These are phyloP conservation scores for Saccharomyces pastorianus DNA, from an alignment of 1,139 yeast species.

Conservation along the genomic window DNA sequence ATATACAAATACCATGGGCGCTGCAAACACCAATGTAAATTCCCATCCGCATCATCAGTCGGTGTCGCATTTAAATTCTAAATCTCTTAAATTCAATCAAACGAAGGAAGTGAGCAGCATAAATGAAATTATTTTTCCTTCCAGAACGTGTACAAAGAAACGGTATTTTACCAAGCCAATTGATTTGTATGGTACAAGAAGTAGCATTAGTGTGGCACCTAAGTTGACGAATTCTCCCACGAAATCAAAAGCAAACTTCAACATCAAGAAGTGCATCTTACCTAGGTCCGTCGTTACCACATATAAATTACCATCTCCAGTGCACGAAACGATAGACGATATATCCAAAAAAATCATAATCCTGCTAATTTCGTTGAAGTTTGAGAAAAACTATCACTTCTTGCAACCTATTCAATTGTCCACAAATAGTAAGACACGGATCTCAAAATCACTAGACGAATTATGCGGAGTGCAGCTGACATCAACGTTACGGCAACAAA, in stretches of 20 bases:
- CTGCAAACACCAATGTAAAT: not conserved
- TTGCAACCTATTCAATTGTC: not conserved
- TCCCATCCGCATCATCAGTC: not conserved
- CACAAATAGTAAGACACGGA: not conserved
- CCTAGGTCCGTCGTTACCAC: not conserved
- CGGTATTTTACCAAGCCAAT: not conserved
- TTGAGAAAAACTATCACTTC: constrained; percentile 5
- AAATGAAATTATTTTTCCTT: not conserved
- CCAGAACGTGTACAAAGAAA: not conserved
- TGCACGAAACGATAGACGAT: not conserved
- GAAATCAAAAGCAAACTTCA: not conserved
- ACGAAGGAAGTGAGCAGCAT: not conserved
- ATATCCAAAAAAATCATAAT: not conserved
- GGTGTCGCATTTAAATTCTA: not conserved
- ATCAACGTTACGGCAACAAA: not conserved
- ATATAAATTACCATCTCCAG: not conserved
- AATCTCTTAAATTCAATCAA: not conserved
- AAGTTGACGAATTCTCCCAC: not conserved
- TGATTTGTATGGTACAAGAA: not conserved
- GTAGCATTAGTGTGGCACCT: not conserved
- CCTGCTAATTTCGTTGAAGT: constrained; percentile 1
- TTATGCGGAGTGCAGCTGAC: not conserved
- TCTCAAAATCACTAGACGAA: not conserved
- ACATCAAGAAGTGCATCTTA: not conserved
- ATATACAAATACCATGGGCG: not conserved